Conservation (phyloP, 1,284 basidiomycete genomes). For the Rhodotorula sp. region DNA sequence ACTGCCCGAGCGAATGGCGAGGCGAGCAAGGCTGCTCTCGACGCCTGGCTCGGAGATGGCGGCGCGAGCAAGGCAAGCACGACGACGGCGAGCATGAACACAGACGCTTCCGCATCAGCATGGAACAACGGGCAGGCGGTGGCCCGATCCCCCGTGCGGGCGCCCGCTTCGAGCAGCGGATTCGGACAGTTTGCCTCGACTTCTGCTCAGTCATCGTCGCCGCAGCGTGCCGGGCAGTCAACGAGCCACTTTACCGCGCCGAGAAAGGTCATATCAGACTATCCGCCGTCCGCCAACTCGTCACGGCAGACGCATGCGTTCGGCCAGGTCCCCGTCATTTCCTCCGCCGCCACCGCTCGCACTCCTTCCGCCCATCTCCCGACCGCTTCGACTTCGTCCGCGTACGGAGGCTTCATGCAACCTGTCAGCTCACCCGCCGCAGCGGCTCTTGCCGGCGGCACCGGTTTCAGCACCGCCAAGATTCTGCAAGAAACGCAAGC, state of each 20-base stretch:
- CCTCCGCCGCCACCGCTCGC: background rate
- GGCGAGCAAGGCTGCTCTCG: background rate
- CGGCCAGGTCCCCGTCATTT: slow-evolving; percentile 36
- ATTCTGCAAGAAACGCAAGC: background rate
- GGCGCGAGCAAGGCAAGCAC: no score
- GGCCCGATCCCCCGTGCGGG: no score
- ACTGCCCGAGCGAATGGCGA: background rate
- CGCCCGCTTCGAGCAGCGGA: background rate
- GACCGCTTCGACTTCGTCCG: background rate
- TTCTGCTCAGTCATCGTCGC: background rate
- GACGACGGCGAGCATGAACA: background rate
- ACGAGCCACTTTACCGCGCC: background rate
- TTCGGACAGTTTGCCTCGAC: background rate
- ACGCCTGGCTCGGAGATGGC: background rate
- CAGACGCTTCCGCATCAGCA: background rate
- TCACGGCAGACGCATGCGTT: background rate
- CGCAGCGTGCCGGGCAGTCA: background rate
- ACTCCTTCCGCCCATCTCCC: background rate
- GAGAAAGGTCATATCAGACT: background rate
- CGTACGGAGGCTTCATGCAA: background rate
- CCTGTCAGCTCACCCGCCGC: background rate
- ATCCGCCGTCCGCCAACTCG: background rate
- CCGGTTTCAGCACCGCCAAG: background rate
- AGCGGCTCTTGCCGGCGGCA: background rate
- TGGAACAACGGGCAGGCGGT: no score